A percentile compares a stretch with the other conserved stretches of the same genome.
Evolutionary conservation across 495 filamentous ascomycete species (phyloP).

Genomic region (Melanomma pulvis-pyrius): DNA sequence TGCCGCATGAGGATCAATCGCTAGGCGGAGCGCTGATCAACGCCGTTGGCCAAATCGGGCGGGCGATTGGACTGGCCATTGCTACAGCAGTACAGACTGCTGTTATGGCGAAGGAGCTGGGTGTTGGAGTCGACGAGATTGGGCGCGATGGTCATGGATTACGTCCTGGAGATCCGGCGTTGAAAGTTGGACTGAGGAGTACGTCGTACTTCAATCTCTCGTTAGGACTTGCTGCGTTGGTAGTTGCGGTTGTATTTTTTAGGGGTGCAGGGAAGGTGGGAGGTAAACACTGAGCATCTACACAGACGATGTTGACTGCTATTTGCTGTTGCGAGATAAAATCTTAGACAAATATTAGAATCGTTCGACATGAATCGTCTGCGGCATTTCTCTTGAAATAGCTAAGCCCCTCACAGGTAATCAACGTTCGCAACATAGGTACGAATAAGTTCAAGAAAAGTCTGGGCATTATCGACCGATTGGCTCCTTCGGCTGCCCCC

Average conservation of each 20-base stretch:
- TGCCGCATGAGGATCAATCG: conserved; percentile 63
- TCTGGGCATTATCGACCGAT: background rate
- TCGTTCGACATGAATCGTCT: too few relatives aligned
- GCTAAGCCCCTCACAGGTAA: background rate
- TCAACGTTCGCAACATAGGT: background rate
- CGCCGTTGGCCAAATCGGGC: conserved; percentile 59
- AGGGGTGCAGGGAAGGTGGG: conserved; percentile 41
- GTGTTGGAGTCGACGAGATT: conserved; percentile 45
- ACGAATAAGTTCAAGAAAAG: background rate
- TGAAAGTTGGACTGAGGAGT: conserved; percentile 56
- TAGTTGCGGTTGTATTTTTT: conserved; percentile 37
- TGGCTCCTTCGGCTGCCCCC: background rate
- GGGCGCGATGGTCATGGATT: conserved; percentile 43
- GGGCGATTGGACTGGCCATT: conserved; percentile 61
- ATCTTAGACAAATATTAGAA: too few relatives aligned
- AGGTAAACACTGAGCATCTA: conserved; percentile 18
- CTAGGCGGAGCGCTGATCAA: conserved; percentile 65
- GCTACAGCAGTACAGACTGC: conserved; percentile 60
- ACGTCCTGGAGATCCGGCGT: conserved; percentile 41
- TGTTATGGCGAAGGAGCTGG: conserved; percentile 48
- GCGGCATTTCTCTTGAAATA: background rate
- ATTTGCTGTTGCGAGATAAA: too few relatives aligned
- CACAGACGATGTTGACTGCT: too few relatives aligned
- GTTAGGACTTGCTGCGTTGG: conserved; percentile 30
- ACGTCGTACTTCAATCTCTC: conserved; percentile 59